Evolutionary conservation across 305 asterid genomes (phyloP).

Genomic region (Andrographis paniculata): DNA sequence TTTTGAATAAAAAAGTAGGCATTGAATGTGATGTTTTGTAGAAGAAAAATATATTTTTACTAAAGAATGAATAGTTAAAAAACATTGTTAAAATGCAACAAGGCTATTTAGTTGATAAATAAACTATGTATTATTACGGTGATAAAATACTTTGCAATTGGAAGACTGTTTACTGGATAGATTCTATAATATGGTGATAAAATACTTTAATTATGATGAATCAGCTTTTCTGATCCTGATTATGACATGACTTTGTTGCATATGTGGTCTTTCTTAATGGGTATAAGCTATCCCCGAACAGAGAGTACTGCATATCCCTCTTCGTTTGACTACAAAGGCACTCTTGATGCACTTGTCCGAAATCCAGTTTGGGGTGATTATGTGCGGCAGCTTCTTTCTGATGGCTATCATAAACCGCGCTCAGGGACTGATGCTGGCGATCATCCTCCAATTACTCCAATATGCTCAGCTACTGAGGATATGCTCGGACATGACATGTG

Average conservation of each 20-base stretch:
- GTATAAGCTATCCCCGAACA: slow-evolving; percentile 78
- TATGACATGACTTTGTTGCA: slow-evolving; percentile 11
- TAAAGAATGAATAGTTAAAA: no score
- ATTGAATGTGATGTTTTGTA: no score
- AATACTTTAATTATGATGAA: background rate
- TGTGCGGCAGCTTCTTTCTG: slow-evolving; percentile 49
- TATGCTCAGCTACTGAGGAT: slow-evolving; percentile 77
- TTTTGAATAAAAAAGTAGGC: no score
- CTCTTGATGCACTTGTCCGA: slow-evolving; percentile 51
- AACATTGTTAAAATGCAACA: no score
- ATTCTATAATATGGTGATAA: no score
- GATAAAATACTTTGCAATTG: no score
- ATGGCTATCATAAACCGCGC: slow-evolving; percentile 56
- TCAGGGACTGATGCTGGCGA: slow-evolving; percentile 85
- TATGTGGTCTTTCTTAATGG: slow-evolving; percentile 15
- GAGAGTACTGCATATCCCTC: slow-evolving; percentile 92
- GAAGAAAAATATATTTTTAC: no score
- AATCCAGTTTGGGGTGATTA: slow-evolving; percentile 59
- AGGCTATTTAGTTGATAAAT: no score
- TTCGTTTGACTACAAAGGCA: slow-evolving; percentile 77
- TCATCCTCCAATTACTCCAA: slow-evolving; percentile 94
- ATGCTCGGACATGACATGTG: slow-evolving; percentile 72
- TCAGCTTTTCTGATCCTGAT: slow-evolving; percentile 10
- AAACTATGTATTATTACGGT: no score
- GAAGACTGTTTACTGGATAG: no score